Conservation (phyloP, 2,329 filamentous ascomycete species). For the Fusarium equiseti region DNA sequence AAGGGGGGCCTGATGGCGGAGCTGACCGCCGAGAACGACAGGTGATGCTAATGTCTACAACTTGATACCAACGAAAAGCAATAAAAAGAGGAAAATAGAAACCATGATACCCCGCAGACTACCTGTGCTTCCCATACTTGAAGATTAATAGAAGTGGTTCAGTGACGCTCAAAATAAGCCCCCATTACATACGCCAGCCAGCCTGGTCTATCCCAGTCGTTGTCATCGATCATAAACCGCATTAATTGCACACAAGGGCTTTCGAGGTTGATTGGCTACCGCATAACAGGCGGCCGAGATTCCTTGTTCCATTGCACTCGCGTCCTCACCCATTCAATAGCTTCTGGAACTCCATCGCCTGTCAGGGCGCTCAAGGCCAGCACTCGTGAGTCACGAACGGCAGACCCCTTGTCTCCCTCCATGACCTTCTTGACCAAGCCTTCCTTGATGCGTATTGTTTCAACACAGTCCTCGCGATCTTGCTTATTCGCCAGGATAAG, state of each 20-base stretch:
- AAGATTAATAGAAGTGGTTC: conserved; percentile 27
- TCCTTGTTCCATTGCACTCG: conserved; percentile 98
- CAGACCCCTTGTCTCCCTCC: conserved; percentile 89
- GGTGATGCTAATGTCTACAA: conserved; percentile 53
- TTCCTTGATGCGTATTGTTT: conserved; percentile 97
- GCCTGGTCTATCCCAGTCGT: conserved; percentile 10
- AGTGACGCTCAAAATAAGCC: conserved; percentile 29
- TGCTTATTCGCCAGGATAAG: conserved; percentile 97
- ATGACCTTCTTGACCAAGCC: conserved; percentile 95
- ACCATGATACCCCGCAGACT: conserved; percentile 48
- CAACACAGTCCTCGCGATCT: conserved; percentile 95
- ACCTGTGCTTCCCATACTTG: conserved; percentile 30
- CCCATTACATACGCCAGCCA: conserved; percentile 39
- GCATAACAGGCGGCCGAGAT: conserved; percentile 89
- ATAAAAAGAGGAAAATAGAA: conserved; percentile 43
- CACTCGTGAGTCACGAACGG: conserved; percentile 90
- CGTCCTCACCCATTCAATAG: conserved; percentile 95
- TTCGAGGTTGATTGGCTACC: conserved; percentile 64
- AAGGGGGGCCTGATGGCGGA: conserved; percentile 84
- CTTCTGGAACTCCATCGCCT: conserved; percentile 88
- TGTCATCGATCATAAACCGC: conserved; percentile 38
- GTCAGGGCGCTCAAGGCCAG: conserved; percentile 92
- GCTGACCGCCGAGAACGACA: conserved; percentile 84
- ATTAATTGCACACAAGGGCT: conserved; percentile 13
- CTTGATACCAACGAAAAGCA: conserved; percentile 28